Evolutionary conservation across 2,329 filamentous ascomycete genomes (phyloP), one percentile per base, ranked within the genome.

Genomic region (Penicillium brevicompactum): DNA sequence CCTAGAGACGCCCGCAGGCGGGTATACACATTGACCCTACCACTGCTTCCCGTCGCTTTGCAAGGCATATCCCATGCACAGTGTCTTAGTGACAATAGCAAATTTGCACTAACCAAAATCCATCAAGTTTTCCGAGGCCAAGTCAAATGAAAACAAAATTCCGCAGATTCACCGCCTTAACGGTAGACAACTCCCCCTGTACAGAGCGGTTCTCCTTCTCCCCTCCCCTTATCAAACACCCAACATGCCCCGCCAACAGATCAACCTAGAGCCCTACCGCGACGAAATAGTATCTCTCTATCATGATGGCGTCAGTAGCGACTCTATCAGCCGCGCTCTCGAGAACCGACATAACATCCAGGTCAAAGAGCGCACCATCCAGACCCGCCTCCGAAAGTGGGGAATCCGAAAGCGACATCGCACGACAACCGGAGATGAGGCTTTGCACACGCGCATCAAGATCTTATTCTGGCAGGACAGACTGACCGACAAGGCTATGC

Each of bases 351-450:
- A 64, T 57, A 63, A 63, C 48, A 64, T 65, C 38, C 63, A 64
- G 51, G 63, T 65, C 9, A 64, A 62, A 31, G 63, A 65, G 43
- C 54, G 63, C 30, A 64, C 63, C 30, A 64, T 65, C 45, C 63
- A 65, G 42, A 63, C 61, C n/a, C 61, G 63, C 18, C 60, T 65
- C 27, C 63, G 63, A 52, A 61, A 64, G 60, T 65, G 63, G 63
- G 63, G 63, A 40, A 62, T 65, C 34, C 63, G 63, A 49, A 65
- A 65, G 50, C 63, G 63, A 59, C 61, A 62, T 50, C 61, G 57
- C 16, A 65, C 61, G 22, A 65, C 63, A 8, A 65, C 63, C 22
- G 61, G 61, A 14, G 63, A 65, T 41, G 61, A 61, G 41, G 51
- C 55, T 21, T 56, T 65, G 5, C 63, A 65, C 49, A 57, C 61